phyloP scores from a whole-genome alignment of 2,329 filamentous ascomycete genomes.

The Plenodomus lindquistii region DNA sequence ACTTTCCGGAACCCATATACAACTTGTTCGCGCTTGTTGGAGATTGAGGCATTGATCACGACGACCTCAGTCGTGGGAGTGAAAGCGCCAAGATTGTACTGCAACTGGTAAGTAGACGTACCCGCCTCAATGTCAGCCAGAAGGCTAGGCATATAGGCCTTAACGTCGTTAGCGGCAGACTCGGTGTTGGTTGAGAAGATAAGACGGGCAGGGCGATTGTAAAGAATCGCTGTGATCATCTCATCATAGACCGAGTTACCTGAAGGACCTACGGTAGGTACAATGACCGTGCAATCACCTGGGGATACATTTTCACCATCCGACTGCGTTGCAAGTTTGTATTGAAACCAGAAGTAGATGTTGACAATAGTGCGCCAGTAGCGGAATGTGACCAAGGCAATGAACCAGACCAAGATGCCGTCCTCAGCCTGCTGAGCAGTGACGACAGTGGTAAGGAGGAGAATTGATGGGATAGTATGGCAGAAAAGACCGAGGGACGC shows the following conservation, averaged over 20 bases:
- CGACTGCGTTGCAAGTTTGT: conserved; percentile 6
- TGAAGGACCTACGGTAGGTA: conserved; percentile 21
- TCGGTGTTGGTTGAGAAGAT: conserved; percentile 23
- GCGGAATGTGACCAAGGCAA: conserved; percentile 16
- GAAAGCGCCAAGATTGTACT: conserved; percentile 1
- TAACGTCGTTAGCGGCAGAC: conserved; percentile 1
- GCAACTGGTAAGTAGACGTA: conserved; percentile 10
- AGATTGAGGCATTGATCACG: conserved; percentile 10
- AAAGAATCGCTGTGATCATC: conserved; percentile 14
- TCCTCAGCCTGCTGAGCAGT: conserved; percentile 5
- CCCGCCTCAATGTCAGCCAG: conserved; percentile 3
- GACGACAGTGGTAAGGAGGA: conserved; percentile 5
- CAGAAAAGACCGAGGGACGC: conserved; percentile 9
- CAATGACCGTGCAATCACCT: conserved; percentile 21
- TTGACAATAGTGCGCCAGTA: conserved; percentile 23
- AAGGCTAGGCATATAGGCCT: not conserved
- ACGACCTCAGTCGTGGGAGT: conserved; percentile 1
- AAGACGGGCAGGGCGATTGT: conserved; percentile 15
- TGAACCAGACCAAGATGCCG: conserved; percentile 12
- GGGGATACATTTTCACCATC: not conserved
- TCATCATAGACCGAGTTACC: conserved; percentile 10
- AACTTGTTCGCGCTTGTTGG: conserved; percentile 26
- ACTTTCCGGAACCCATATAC: conserved; percentile 11
- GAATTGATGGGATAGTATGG: conserved; percentile 12
- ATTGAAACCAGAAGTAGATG: conserved; percentile 21